Evolutionary conservation across 495 filamentous ascomycete genomes (phyloP), one percentile per base, ranked within the genome.

Genomic region (Lasiosphaeris hirsuta): DNA sequence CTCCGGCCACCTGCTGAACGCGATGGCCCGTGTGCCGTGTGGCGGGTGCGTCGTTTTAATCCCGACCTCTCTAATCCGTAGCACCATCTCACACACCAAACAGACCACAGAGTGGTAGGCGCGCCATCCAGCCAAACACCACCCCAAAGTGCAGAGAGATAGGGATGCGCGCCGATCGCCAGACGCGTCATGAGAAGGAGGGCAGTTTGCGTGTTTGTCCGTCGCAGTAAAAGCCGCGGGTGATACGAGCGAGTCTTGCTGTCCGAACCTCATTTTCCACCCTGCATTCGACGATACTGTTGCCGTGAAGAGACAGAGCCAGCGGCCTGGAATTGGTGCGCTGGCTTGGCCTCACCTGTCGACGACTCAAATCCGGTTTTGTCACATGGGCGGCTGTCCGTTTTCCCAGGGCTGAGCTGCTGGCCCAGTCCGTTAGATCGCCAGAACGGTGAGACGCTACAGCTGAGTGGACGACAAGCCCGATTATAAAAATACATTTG

Each of bases 111-210:
- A 30, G 23, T 30, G 23, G 23, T 5, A 30, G 23, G 23, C 23
- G 23, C 23, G 23, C 23, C 2, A 30, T 30, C 23, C 23, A 30
- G 5, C 23, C 2, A 30, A 30, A 30, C 43, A 23, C 43, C 17
- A 23, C 43, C 18, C 43, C 15, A 17, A 18, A 9, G 43, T 23
- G 43, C 14, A 46, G 43, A 19, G 18, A 10, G 11, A 19, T 10
- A 45, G 4, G 9, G 46, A 33, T 19, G 19, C 46, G 17, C 17
- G 10, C 46, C 46, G 35, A 49, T 49, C 23, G 46, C 46, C 46
- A 49, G 33, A 19, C 46, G 46, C 46, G 46, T 36, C 46, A 49
- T 33, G 13, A 34, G 35, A 49, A 49, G 35, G 23, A 47, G 17
- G 33, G 17, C 8, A 30, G 23, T 30, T 5, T 30, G 23, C 23